These are phyloP conservation scores for Cladosporium velox DNA, from an alignment of 2,329 filamentous ascomycete genomes.

Conservation along the genomic window DNA sequence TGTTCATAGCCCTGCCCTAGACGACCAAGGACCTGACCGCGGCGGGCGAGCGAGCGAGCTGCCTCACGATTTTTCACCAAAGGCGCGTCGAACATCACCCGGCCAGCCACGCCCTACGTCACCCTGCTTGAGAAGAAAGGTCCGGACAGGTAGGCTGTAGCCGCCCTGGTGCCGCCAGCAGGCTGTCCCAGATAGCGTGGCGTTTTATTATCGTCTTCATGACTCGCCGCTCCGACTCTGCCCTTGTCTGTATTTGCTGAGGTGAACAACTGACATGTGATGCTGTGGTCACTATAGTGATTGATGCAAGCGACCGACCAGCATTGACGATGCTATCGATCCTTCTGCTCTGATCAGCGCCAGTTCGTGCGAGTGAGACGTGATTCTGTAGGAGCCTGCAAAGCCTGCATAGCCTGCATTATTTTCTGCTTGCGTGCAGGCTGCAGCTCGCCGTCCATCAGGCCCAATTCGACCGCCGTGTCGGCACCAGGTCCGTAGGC, in stretches of 20 bases:
- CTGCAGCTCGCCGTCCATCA: conserved; percentile 10
- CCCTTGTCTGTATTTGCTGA: conserved; percentile 6
- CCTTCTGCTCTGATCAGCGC: background rate
- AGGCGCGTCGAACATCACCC: conserved; percentile 15
- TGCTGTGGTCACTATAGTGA: background rate
- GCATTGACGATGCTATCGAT: background rate
- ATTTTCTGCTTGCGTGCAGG: conserved; percentile 15
- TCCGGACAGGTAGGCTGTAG: background rate
- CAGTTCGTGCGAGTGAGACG: conserved; percentile 14
- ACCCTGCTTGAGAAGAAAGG: conserved; percentile 18
- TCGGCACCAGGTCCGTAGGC: conserved; percentile 1
- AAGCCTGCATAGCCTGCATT: background rate
- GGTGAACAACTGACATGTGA: background rate
- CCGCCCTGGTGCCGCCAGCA: conserved; percentile 15
- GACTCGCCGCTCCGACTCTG: conserved; percentile 16
- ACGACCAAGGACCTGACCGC: background rate
- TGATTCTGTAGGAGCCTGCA: conserved; percentile 13
- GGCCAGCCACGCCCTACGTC: conserved; percentile 21
- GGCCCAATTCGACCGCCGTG: background rate
- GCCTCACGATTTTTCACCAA: conserved; percentile 18
- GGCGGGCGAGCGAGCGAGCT: conserved; percentile 12
- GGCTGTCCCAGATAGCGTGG: conserved; percentile 21
- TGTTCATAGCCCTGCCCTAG: conserved; percentile 9
- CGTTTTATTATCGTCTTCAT: conserved; percentile 20
- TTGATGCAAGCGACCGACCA: background rate